These are phyloP conservation scores for Picea glauca DNA, from an alignment of 75 land plant species.

Conservation along the genomic window DNA sequence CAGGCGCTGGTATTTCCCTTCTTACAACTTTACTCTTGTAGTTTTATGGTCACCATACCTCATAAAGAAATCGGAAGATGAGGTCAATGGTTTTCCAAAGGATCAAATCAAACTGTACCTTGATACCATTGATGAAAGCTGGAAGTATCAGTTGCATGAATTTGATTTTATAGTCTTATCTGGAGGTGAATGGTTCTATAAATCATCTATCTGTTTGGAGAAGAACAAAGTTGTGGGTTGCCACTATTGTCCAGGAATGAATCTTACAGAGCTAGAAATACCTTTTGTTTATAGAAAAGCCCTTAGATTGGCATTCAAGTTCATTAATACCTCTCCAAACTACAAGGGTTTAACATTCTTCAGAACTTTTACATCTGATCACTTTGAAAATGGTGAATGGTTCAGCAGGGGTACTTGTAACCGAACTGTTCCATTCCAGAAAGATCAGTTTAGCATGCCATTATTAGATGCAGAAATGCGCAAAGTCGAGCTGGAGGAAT, in stretches of 20 bases:
- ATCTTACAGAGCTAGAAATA: constrained; percentile 61
- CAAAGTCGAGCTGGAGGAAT: constrained; percentile 54
- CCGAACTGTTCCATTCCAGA: constrained; percentile 52
- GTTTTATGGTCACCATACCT: constrained; percentile 84
- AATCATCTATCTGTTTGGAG: constrained; percentile 48
- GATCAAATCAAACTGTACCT: constrained; percentile 49
- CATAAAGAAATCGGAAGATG: constrained; percentile 45
- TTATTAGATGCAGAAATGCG: constrained; percentile 36
- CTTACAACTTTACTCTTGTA: constrained; percentile 61
- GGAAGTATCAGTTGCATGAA: constrained; percentile 31
- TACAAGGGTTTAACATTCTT: constrained; percentile 57
- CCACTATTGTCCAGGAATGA: constrained; percentile 58
- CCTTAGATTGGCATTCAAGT: constrained; percentile 30
- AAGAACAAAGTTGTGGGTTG: constrained; percentile 63
- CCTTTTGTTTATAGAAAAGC: constrained; percentile 52
- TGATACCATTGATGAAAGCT: constrained; percentile 52
- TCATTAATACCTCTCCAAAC: constrained; percentile 25
- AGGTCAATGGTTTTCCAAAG: constrained; percentile 43
- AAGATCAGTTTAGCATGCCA: constrained; percentile 28
- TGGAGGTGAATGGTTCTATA: constrained; percentile 84
- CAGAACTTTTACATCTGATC: constrained; percentile 75
- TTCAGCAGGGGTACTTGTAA: constrained; percentile 64
- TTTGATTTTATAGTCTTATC: constrained; percentile 56
- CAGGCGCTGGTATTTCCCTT: constrained; percentile 57
- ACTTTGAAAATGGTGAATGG: constrained; percentile 93